Base-by-base conservation (phyloP, 371 early-diverging fungal genomes). In the Rhizopus stolonifer region DNA sequence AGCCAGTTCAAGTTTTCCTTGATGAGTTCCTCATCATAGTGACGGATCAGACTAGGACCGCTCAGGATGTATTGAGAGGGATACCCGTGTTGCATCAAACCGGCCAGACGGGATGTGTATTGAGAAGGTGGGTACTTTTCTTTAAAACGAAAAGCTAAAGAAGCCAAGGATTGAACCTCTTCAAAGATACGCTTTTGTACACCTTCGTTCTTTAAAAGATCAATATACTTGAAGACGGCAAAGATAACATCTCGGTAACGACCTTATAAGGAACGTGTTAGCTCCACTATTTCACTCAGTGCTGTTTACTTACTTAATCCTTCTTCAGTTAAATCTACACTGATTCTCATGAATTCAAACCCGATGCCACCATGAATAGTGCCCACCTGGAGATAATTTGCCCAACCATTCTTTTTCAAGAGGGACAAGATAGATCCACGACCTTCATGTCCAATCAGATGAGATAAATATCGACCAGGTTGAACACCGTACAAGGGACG, bases 371-470 rank as follows among this genome's bases (percentile, higher is more conserved):
- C 87, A 54, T 73, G 72, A n/a, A 72, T 65, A 2, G 80, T 67
- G 9, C 92, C 88, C 0, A 88, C 88, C 23, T 79, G 80, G 53
- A 94, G 64, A 33, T 77, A 76, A 44, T 86, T 86, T 2, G 93
- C 96, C 96, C 95, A 96, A 14, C 74, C 93, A 54, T 87, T 83
- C 64, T 84, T 77, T 62, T 95, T 94, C 36, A 98, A 70, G 17
- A 84, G 62, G 1, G 94, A 89, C 19, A 96, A 72, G 26, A 98
- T 79, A 0, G 94, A 93, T 0, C 98, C 98, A 18, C 77, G 69
- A 18, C 89, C 88, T 59, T 91, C 91, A 56, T 92, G 91, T n/a
- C 90, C 91, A 40, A 92, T 81, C 34, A 92, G 71, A 53, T 88
- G 87, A 13, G 85, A 78, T n/a, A 92, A 60, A 52, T 90, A 91